Conservation (phyloP, 495 filamentous ascomycete species). For the Xylaria flabelliformis region DNA sequence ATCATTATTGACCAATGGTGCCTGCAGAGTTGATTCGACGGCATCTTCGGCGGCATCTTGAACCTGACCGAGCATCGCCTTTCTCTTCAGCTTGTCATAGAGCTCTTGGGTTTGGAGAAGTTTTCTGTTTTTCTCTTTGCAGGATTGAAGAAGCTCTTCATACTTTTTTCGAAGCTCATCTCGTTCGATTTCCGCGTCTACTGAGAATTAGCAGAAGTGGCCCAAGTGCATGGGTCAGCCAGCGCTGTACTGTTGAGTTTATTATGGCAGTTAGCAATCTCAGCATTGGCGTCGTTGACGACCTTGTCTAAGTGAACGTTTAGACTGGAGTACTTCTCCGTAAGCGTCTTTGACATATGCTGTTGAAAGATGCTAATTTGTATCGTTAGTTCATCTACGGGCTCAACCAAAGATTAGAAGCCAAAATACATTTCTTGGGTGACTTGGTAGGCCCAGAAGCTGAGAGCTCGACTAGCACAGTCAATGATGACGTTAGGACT, state of each 20-base stretch:
- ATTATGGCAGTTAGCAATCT: slow-evolving; percentile 71
- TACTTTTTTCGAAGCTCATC: slow-evolving; percentile 76
- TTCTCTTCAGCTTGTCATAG: slow-evolving; percentile 81
- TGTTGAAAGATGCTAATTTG: slow-evolving; percentile 77
- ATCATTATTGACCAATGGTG: slow-evolving; percentile 9
- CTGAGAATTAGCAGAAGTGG: slow-evolving; percentile 19
- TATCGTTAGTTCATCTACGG: slow-evolving; percentile 21
- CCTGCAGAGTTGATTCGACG: slow-evolving; percentile 62
- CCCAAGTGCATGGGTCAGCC: slow-evolving; percentile 15
- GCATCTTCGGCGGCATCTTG: slow-evolving; percentile 73
- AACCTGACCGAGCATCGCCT: slow-evolving; percentile 71
- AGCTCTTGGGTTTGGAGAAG: slow-evolving; percentile 81
- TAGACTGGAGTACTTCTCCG: slow-evolving; percentile 74
- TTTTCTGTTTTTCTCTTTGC: slow-evolving; percentile 76
- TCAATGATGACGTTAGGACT: slow-evolving; percentile 88
- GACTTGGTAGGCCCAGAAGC: slow-evolving; percentile 91
- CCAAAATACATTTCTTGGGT: slow-evolving; percentile 81
- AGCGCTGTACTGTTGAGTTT: slow-evolving; percentile 50
- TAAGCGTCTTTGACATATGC: slow-evolving; percentile 71
- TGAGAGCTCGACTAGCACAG: slow-evolving; percentile 80
- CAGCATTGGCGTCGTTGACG: slow-evolving; percentile 79
- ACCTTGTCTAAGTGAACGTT: slow-evolving; percentile 79
- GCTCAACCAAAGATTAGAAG: neutral
- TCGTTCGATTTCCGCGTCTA: slow-evolving; percentile 71
- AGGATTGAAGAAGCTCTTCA: slow-evolving; percentile 71